Evolutionary conservation across 1,284 basidiomycete genomes (phyloP).

Genomic region (Leccinum fallax): DNA sequence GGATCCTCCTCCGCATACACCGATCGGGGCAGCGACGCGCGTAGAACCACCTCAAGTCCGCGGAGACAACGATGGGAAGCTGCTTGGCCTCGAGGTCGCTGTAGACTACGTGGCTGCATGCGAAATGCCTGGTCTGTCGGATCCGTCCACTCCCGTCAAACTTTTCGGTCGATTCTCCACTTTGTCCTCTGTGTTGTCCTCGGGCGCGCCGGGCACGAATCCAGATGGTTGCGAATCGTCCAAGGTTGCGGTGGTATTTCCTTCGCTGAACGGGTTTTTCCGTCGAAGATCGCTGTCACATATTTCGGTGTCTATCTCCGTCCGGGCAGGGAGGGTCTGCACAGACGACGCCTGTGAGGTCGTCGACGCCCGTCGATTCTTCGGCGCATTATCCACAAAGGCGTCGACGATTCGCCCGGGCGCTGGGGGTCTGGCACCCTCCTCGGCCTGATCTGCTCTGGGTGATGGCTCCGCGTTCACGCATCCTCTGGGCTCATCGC

Average conservation of each 20-base stretch:
- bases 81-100: too few species aligned
- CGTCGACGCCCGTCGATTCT: constrained; percentile 4
- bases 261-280: constrained; percentile 29
- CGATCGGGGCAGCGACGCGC: constrained; percentile 18
- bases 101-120: constrained; percentile 2
- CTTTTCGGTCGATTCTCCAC: constrained; percentile 11
- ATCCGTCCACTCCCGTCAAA: constrained; percentile 21
- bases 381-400: constrained; percentile 6
- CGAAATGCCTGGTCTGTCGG: constrained; percentile 7
- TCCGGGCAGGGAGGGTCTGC: constrained; percentile 11
- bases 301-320: background rate
- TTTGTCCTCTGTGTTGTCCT: background rate
- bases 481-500: constrained; percentile 2
- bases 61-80: constrained; percentile 15
- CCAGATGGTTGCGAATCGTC: too few species aligned
- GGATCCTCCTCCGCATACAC: constrained; percentile 31
- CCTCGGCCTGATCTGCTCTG: background rate
- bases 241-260: background rate
- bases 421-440: too few species aligned
- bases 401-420: background rate
- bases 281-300: constrained; percentile 16
- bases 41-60: constrained; percentile 10
- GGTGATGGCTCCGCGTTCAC: constrained; percentile 7
- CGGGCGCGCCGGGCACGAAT: background rate
- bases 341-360: background rate